Conservation (phyloP, 345 rosid genomes). For the Raphanus raphanistrum region DNA sequence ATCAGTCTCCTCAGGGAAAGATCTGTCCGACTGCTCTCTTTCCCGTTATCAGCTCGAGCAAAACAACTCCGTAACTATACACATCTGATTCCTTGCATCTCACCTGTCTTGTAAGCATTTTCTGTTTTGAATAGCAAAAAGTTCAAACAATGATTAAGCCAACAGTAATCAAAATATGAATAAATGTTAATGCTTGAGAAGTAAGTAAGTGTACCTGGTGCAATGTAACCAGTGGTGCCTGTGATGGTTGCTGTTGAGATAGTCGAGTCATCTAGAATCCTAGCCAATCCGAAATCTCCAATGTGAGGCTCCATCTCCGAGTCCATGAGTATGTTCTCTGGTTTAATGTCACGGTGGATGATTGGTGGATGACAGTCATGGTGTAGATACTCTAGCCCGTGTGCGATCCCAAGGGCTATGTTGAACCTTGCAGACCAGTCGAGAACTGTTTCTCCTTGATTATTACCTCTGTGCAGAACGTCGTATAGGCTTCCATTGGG, state of each 20-base stretch:
- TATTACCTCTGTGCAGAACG: constrained; percentile 45
- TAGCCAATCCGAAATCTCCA: constrained; percentile 85
- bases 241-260: constrained; percentile 43
- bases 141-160: constrained; percentile 52
- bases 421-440: constrained; percentile 65
- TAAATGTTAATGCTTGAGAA: constrained; percentile 57
- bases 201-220: constrained; percentile 59
- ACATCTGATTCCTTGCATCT: constrained; percentile 67
- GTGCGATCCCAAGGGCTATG: constrained; percentile 70
- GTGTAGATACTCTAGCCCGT: constrained; percentile 82
- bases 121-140: constrained; percentile 62
- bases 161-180: constrained; percentile 48
- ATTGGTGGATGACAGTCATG: constrained; percentile 70
- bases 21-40: constrained; percentile 55
- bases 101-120: constrained; percentile 55
- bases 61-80: constrained; percentile 65
- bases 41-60: constrained; percentile 63
- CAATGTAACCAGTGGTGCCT: constrained; percentile 80
- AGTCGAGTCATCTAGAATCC: constrained; percentile 54
- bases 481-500: constrained; percentile 73
- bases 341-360: constrained; percentile 81
- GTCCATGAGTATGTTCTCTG: constrained; percentile 76
- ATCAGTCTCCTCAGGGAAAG: constrained; percentile 41
- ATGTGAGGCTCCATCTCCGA: constrained; percentile 76
- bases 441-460: constrained; percentile 36